A percentile compares a stretch with the other conserved stretches of the same genome.
phyloP scores from a whole-genome alignment of 768 basidiomycete genomes.

The Xanthoconium purpureum region DNA sequence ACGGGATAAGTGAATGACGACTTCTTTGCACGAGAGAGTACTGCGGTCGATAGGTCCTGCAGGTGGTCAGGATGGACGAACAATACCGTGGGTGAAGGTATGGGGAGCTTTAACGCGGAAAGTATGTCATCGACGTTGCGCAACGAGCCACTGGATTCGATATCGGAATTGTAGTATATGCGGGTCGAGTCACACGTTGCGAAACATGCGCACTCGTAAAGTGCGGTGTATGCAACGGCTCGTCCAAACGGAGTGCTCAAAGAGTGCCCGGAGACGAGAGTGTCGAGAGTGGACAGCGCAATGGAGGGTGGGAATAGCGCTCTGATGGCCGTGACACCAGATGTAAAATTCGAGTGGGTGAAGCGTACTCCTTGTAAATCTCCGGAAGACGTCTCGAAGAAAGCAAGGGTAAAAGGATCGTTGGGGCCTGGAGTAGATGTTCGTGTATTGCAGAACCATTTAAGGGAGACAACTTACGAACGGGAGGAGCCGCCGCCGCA shows the following conservation, averaged over 20 bases:
- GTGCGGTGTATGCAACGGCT: conserved; percentile 72
- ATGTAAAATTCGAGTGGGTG: conserved; percentile 83
- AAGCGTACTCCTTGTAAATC: conserved; percentile 60
- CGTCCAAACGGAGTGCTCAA: conserved; percentile 78
- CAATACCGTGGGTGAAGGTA: conserved; percentile 76
- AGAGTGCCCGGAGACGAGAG: conserved; percentile 70
- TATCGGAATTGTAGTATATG: conserved; percentile 38
- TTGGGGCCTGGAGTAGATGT: conserved; percentile 30
- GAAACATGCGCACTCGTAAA: conserved; percentile 73
- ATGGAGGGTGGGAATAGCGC: conserved; percentile 73
- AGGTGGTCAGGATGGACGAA: conserved; percentile 70
- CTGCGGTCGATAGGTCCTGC: conserved; percentile 46
- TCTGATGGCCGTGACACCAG: conserved; percentile 80
- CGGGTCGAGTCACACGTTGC: conserved; percentile 59
- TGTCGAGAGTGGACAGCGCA: conserved; percentile 67
- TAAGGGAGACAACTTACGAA: conserved; percentile 43
- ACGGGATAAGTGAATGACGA: conserved; percentile 55
- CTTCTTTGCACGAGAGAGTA: conserved; percentile 53
- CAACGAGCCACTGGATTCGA: conserved; percentile 2
- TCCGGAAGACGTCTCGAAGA: conserved; percentile 53
- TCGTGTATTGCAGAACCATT: neutral
- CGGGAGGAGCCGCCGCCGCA: conserved; percentile 42
- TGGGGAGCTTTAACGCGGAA: conserved; percentile 47
- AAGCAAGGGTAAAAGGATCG: conserved; percentile 68
- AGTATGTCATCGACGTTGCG: conserved; percentile 47